These are phyloP conservation scores for Candida multigemmis DNA, from an alignment of 805 yeast genomes.

Conservation along the genomic window DNA sequence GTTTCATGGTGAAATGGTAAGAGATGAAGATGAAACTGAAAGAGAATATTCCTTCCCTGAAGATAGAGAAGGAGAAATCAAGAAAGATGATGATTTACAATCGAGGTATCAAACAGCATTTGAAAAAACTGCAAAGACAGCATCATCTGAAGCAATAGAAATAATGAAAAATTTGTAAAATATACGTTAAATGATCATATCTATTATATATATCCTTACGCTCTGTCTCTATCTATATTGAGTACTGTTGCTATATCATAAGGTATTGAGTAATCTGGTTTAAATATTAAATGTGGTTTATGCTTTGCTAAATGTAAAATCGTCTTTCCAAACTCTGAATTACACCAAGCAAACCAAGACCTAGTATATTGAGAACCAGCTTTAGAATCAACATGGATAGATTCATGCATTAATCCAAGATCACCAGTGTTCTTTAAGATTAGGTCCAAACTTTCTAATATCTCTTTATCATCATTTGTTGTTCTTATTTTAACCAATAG, in stretches of 20 bases:
- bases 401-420: constrained; percentile 79
- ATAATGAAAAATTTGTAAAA: constrained; percentile 6
- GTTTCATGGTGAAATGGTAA: constrained; percentile 35
- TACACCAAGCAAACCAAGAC: constrained; percentile 94
- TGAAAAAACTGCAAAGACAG: constrained; percentile 50
- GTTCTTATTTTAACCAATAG: constrained; percentile 70
- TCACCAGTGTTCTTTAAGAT: constrained; percentile 59
- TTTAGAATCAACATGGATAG: constrained; percentile 53
- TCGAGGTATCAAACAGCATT: constrained; percentile 67
- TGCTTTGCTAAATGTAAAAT: constrained; percentile 66
- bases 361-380: constrained; percentile 51
- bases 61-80: constrained; percentile 54
- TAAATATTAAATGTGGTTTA: constrained; percentile 66
- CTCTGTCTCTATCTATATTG: background rate
- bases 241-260: constrained; percentile 21
- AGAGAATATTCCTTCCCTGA: constrained; percentile 69
- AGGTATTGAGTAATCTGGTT: constrained; percentile 22
- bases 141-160: constrained; percentile 62
- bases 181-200: background rate
- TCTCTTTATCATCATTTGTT: constrained; percentile 62
- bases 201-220: background rate
- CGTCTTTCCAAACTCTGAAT: constrained; percentile 83
- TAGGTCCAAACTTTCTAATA: constrained; percentile 35
- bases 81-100: constrained; percentile 45
- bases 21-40: constrained; percentile 36